Base-by-base conservation (phyloP, 2,329 filamentous ascomycete genomes). In the Neophaeococcomyces mojaviensis region DNA sequence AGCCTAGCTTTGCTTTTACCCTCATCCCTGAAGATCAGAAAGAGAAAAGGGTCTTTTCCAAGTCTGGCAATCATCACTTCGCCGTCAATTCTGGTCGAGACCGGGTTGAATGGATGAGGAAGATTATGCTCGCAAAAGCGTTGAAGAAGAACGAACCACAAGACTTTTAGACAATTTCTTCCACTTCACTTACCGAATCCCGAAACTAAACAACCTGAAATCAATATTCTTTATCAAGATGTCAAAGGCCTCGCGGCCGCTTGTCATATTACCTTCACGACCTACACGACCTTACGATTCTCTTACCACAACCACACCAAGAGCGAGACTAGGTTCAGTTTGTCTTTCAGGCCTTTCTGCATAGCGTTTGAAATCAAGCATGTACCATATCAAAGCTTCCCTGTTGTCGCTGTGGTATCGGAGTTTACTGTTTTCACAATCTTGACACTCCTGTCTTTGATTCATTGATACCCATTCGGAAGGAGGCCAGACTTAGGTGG, bases 51-150 rank as follows among this genome's bases (percentile, higher is more conserved):
- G 39, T 64, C 38, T 64, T 68, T 51, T 39, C 52, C 8, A 58
- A 77, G 46, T 80, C 77, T 9, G 80, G 79, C 58, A 96, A 95
- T 74, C 90, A 97, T 61, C 88, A 97, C 63, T 97, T 97, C 63
- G 87, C 90, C 0, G 90, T 96, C 56, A 84, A 84, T 68, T 80
- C 75, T 58, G 78, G 88, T 12, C 87, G 96, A 61, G 86, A 96
- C 62, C 78, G 90, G 51, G 96, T 97, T 59, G 90, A 96, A 64
- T 98, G 92, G 92, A 69, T 70, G 67, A 59, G 68, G 3, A 67
- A 69, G 54, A 51, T 70, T 26, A 70, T 70, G 68, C 62, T 70
- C 3, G 67, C 66, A n/a, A 68, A 66, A 37, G 67, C 68, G 12
- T 53, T 67, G 9, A 57, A 56, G 12, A 52, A 54, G 9, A 50